Percentiles rank a stretch among this genome's conserved stretches.
phyloP scores from a whole-genome alignment of 2,329 filamentous ascomycete genomes.

The Epichloe hybrida region DNA sequence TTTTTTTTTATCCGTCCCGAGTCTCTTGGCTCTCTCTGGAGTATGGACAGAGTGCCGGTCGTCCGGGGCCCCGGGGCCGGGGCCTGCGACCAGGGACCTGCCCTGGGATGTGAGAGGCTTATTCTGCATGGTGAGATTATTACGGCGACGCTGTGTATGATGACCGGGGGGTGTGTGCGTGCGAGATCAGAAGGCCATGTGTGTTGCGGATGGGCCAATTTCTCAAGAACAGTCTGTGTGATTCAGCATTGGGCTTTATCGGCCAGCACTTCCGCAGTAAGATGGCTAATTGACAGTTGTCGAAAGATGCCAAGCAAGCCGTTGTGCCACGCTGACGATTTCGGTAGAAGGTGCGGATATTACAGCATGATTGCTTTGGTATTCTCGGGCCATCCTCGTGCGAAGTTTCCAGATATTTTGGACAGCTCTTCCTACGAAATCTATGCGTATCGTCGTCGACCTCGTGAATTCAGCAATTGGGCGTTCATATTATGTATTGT shows the following conservation, averaged over 20 bases:
- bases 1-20: not conserved
- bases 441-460: not conserved
- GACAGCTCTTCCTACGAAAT: too few relatives aligned
- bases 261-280: not conserved
- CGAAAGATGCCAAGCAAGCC: too few relatives aligned
- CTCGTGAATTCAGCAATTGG: not conserved
- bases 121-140: not conserved
- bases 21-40: not conserved
- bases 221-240: not conserved
- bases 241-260: not conserved
- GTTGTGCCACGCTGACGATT: not conserved
- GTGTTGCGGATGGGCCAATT: not conserved
- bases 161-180: too few relatives aligned
- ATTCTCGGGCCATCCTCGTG: too few relatives aligned
- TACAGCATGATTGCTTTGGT: too few relatives aligned
- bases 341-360: not conserved
- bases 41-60: not conserved
- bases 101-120: not conserved
- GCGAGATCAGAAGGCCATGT: too few relatives aligned
- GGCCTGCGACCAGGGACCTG: not conserved
- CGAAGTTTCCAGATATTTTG: too few relatives aligned
- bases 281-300: not conserved
- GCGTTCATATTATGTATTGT: not conserved
- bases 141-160: too few relatives aligned
- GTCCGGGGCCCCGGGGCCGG: not conserved